A percentile compares a stretch with the other conserved stretches of the same genome.
phyloP scores from a whole-genome alignment of 148 eudicot species.

The Polygonum aviculare region DNA sequence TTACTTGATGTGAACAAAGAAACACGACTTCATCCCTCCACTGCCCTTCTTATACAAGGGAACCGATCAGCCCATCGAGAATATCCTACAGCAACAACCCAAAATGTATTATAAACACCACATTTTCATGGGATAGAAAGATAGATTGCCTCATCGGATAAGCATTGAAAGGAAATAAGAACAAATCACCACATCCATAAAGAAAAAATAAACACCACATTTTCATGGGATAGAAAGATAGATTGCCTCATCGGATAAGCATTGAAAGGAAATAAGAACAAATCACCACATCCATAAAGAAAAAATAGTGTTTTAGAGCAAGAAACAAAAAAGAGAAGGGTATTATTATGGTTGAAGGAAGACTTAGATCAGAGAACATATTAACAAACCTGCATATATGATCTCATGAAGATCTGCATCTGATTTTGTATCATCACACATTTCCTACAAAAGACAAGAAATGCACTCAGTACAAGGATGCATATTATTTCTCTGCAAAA shows the following conservation, averaged over 20 bases:
- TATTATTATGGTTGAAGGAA: neutral
- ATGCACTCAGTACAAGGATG: neutral
- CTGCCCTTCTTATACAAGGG: conserved; percentile 41
- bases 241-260: neutral
- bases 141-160: neutral
- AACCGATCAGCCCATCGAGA: conserved; percentile 72
- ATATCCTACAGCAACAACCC: conserved; percentile 39
- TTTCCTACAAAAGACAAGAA: conserved; percentile 22
- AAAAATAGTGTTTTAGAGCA: neutral
- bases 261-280: neutral
- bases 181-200: neutral
- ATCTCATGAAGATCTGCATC: conserved; percentile 79
- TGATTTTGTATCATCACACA: conserved; percentile 31
- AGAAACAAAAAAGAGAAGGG: neutral
- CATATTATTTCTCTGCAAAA: neutral
- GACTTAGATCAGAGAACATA: neutral
- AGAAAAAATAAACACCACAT: too few relatives aligned
- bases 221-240: neutral
- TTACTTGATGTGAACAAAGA: neutral
- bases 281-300: neutral
- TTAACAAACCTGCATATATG: conserved; percentile 41
- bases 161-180: neutral
- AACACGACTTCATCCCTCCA: conserved; percentile 28
- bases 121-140: neutral
- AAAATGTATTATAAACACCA: neutral